A percentile compares a stretch with the other conserved stretches of the same genome.
Conservation (phyloP, 2,329 filamentous ascomycete species). For the Xylariaceae sp. region DNA sequence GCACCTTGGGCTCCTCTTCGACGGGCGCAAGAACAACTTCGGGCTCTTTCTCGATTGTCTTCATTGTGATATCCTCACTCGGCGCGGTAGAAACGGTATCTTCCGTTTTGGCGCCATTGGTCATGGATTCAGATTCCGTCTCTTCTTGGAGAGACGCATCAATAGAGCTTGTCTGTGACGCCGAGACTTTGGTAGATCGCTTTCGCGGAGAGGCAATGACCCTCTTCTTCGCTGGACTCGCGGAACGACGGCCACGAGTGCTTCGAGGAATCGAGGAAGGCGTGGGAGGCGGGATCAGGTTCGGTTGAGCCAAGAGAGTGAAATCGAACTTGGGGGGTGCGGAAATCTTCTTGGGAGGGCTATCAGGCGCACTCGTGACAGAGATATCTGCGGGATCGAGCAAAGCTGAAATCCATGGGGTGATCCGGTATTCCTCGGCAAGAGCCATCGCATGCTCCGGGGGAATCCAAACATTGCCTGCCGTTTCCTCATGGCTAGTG, state of each 20-base stretch:
- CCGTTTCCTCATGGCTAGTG: constrained; percentile 87
- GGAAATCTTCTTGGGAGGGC: constrained; percentile 71
- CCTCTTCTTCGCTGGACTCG: constrained; percentile 57
- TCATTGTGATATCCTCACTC: constrained; percentile 37
- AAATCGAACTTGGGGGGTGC: constrained; percentile 76
- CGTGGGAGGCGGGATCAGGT: constrained; percentile 47
- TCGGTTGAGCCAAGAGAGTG: constrained; percentile 42
- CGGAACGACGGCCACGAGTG: constrained; percentile 54
- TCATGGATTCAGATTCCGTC: constrained; percentile 20
- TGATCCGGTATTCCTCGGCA: constrained; percentile 82
- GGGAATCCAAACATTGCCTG: constrained; percentile 94
- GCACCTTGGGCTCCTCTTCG: constrained; percentile 60
- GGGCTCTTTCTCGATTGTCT: constrained; percentile 50
- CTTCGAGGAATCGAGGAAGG: constrained; percentile 44
- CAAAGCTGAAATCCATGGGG: constrained; percentile 86
- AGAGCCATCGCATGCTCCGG: constrained; percentile 77
- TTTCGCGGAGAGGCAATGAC: constrained; percentile 54
- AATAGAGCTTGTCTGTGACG: constrained; percentile 38
- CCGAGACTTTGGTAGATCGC: constrained; percentile 44
- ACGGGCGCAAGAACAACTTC: constrained; percentile 48
- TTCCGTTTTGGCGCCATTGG: constrained; percentile 42
- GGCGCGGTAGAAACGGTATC: constrained; percentile 47
- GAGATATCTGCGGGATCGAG: constrained; percentile 81
- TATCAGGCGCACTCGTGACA: constrained; percentile 53
- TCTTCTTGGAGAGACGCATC: constrained; percentile 34